These are phyloP conservation scores for Rhodocollybia butyracea DNA, from an alignment of 768 basidiomycete genomes.

Conservation along the genomic window DNA sequence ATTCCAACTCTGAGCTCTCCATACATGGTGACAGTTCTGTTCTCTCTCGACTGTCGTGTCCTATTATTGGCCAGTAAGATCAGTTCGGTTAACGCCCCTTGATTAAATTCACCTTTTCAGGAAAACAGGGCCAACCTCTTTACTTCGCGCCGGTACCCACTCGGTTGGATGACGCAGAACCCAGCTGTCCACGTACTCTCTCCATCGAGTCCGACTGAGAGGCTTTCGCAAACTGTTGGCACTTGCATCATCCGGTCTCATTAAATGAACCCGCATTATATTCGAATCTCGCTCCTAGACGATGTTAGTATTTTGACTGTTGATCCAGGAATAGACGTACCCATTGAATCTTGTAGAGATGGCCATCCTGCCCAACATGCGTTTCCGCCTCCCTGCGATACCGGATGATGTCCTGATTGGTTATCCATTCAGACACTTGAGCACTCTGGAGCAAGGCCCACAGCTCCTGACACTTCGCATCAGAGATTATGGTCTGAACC, in stretches of 20 bases:
- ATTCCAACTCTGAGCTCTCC: conserved; percentile 52
- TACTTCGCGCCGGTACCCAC: conserved; percentile 50
- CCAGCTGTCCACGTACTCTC: conserved; percentile 71
- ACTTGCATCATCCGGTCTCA: conserved; percentile 64
- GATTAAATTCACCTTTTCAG: conserved; percentile 51
- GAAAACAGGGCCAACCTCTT: conserved; percentile 37
- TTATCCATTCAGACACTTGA: conserved; percentile 48
- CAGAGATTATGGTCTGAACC: conserved; percentile 85
- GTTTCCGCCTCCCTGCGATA: conserved; percentile 81
- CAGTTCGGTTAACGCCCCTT: background rate
- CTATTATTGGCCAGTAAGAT: conserved; percentile 2
- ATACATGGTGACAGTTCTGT: conserved; percentile 18
- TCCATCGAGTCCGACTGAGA: conserved; percentile 62
- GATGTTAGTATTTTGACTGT: conserved; percentile 11
- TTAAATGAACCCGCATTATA: conserved; percentile 57
- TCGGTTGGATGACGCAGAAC: conserved; percentile 70
- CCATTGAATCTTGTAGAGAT: conserved; percentile 79
- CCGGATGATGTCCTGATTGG: conserved; percentile 64
- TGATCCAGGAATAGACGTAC: conserved; percentile 37
- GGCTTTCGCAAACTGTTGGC: conserved; percentile 49
- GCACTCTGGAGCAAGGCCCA: conserved; percentile 71
- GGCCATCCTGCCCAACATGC: conserved; percentile 71
- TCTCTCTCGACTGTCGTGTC: conserved; percentile 21
- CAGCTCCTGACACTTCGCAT: conserved; percentile 84
- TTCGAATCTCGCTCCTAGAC: conserved; percentile 58